Base-by-base conservation (phyloP, 352 stramenopile species). In the Phytophthora pluvialis region DNA sequence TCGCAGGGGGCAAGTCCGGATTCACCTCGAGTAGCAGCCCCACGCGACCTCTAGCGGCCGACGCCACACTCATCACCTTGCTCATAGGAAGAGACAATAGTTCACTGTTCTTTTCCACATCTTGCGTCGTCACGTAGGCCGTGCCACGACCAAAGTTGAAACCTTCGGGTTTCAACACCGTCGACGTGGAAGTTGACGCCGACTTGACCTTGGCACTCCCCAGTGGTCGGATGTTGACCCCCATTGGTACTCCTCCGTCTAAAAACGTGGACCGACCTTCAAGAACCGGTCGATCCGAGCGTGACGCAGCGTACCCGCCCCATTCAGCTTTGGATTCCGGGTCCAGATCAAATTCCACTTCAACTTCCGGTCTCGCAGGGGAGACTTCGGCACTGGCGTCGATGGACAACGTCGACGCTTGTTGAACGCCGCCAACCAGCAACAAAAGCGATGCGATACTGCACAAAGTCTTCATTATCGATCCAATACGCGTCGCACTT, bases 131-230 rank as follows among this genome's bases (percentile, higher is more conserved):
- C 5, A 67, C 38, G 40, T 82, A 86, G 1, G 60, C 72, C 5
- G 65, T 52, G 2, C 77, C 77, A 18, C 77, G 77, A 15, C 77
- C 77, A 54, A 80, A 86, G 35, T 83, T 78, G 61, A 81, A 82
- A 28, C 62, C 57, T 46, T 64, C 42, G 1, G 70, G 60, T 26
- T 67, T 58, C 33, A 83, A 25, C n/a, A 74, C 66, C 10, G 60
- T 67, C 11, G 60, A 73, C 9, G 42, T 49, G 10, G 51, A 5
- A 45, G 6, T 26, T 36, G 18, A 31, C 40, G 25, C 5, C 13
- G 51, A 21, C 26, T 64, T 51, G 9, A 46, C 5, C 18, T 65
- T 65, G 47, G 50, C 18, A 40, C 40, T 7, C 15, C 35, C 65
- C 7, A 63, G 7, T n/a, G 50, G 46, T 8, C 51, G 56, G 18